phyloP scores from a whole-genome alignment of 495 filamentous ascomycete genomes.

The Aspergillus wentii region DNA sequence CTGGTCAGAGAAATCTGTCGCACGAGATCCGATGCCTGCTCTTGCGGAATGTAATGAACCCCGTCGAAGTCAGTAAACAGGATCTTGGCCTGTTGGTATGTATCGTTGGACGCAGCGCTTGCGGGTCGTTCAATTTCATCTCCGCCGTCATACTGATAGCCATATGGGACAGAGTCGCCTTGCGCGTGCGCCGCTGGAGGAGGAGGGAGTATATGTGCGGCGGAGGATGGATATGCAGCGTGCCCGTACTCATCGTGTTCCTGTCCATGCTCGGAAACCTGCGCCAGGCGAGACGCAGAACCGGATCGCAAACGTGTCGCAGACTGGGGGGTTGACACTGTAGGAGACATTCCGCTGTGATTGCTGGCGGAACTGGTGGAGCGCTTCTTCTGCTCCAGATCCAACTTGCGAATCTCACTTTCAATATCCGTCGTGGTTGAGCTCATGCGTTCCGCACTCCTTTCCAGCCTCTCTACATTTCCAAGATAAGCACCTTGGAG shows the following conservation, averaged over 20 bases:
- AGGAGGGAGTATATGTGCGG: no score
- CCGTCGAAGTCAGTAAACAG: conserved; percentile 94
- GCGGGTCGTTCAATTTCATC: conserved; percentile 31
- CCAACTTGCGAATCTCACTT: conserved; percentile 74
- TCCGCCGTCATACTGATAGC: conserved; percentile 15
- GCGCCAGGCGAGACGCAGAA: conserved; percentile 45
- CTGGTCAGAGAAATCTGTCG: conserved; percentile 31
- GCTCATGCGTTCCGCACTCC: conserved; percentile 76
- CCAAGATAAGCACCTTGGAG: conserved; percentile 67
- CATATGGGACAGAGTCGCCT: conserved; percentile 11
- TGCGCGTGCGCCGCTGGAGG: conserved; percentile 21
- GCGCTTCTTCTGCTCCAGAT: conserved; percentile 66
- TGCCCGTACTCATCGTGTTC: conserved; percentile 39
- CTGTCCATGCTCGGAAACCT: conserved; percentile 42
- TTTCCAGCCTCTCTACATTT: conserved; percentile 80
- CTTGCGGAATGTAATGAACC: conserved; percentile 65
- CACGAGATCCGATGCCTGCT: conserved; percentile 24
- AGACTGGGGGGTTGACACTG: conserved; percentile 55
- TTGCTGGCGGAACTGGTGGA: conserved; percentile 46
- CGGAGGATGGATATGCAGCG: conserved; percentile 22
- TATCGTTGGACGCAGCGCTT: conserved; percentile 60
- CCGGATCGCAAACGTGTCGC: conserved; percentile 53
- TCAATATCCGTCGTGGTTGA: conserved; percentile 73
- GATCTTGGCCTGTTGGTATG: conserved; percentile 59
- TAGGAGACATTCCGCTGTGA: conserved; percentile 53